Evolutionary conservation across 1,284 basidiomycete species (phyloP), one percentile per base, ranked within the genome.

Genomic region (Ganoderma boninense): DNA sequence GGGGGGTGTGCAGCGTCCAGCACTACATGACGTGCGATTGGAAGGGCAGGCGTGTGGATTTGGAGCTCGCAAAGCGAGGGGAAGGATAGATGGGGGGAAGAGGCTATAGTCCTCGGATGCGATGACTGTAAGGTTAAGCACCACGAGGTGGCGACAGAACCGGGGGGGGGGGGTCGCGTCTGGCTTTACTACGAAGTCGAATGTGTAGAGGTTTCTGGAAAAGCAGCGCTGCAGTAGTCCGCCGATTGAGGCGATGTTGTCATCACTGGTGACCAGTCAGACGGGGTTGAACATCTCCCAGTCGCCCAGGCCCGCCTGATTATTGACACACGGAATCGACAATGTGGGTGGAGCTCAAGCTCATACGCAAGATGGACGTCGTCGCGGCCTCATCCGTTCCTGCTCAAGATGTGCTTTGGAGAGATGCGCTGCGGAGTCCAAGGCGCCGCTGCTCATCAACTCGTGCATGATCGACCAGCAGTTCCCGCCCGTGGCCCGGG

Each of bases 251-350:
- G 23, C 42, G 29, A 26, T 1, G n/a, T 61, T 40, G 23, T 59
- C 44, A 18, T 64, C 42, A 6, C 46, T 26, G 16, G 56, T 32
- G 1, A 70, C 14, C 5, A 72, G 40, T 69, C 71, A 72, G 0
- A 35, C 8, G 6, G 68, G 66, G 56, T 66, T 68, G 64, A 72
- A 72, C 11, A 57, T 62, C 23, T 65, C 66, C 8, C 23, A 20
- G 0, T 14, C 20, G 2, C 20, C 54, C 35, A 20, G 40, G 43
- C 43, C 61, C 29, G 26, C 4, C 2, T 40, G 46, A 16, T 54
- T 32, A 3, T 52, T 16, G 5, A n/a, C 49, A 5, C 52, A 18
- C 7, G 65, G 59, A 71, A 69, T 1, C 65, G 49, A 0, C 57
- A 59, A 20, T 64, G 67, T 2, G 65, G 59, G n/a, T 68, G 68